phyloP scores from a whole-genome alignment of 768 basidiomycete species.

The Dentipellis fragilis region DNA sequence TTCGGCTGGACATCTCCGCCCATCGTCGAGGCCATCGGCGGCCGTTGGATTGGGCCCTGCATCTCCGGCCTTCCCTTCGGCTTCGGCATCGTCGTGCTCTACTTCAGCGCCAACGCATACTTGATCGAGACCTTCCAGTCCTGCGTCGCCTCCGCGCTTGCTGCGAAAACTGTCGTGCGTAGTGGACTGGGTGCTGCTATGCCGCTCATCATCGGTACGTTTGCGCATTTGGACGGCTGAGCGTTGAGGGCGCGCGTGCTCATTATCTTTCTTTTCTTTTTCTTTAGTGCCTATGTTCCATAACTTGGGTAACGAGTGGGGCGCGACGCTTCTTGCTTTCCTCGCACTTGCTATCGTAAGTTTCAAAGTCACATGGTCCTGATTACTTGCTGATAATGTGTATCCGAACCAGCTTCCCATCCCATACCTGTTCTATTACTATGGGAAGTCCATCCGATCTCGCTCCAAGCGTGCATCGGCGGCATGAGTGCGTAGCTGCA shows the following conservation, averaged over 20 bases:
- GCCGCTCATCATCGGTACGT: constrained; percentile 23
- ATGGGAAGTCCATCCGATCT: constrained; percentile 26
- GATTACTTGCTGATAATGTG: not conserved
- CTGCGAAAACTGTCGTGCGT: constrained; percentile 28
- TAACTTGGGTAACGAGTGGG: constrained; percentile 29
- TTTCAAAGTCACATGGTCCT: not conserved
- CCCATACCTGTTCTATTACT: constrained; percentile 32
- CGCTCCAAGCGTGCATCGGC: constrained; percentile 25
- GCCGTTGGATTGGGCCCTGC: constrained; percentile 27
- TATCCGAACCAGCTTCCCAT: constrained; percentile 11
- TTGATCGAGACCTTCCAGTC: constrained; percentile 59
- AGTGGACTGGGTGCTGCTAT: constrained; percentile 26
- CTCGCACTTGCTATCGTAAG: constrained; percentile 25
- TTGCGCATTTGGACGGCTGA: not conserved
- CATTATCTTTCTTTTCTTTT: too few species aligned
- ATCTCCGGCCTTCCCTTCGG: constrained; percentile 28
- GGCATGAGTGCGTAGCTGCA: not conserved
- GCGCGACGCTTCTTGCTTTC: constrained; percentile 26
- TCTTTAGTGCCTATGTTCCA: constrained; percentile 24
- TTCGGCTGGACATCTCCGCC: constrained; percentile 32
- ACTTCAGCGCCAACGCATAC: constrained; percentile 30
- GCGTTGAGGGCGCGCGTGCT: too few species aligned
- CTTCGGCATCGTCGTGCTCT: constrained; percentile 28
- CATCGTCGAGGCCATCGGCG: constrained; percentile 23
- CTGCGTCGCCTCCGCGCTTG: constrained; percentile 41